A percentile compares a stretch with the other conserved stretches of the same genome.
phyloP scores from a whole-genome alignment of 306 rosid species.

The Begonia masoniana region DNA sequence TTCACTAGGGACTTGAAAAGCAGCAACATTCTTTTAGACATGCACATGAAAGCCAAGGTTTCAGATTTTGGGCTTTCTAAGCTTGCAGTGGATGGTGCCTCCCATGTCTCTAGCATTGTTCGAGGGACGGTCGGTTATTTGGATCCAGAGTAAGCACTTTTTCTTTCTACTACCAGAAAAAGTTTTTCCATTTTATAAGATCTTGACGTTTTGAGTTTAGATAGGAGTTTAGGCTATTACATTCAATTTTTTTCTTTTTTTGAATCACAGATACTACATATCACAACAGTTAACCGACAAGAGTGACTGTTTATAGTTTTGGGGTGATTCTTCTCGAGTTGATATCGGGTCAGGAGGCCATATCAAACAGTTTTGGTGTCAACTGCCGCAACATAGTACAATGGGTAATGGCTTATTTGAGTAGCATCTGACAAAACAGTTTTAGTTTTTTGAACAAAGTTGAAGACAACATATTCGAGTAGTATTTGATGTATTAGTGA shows the following conservation, averaged over 20 bases:
- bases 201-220: neutral
- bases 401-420: conserved; percentile 61
- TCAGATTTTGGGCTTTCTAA: conserved; percentile 97
- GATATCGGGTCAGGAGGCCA: conserved; percentile 97
- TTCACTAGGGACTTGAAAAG: conserved; percentile 90
- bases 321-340: conserved; percentile 98
- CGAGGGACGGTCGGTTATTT: conserved; percentile 95
- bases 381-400: conserved; percentile 93
- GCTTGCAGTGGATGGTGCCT: conserved; percentile 86
- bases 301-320: conserved; percentile 89
- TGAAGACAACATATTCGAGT: too few relatives aligned
- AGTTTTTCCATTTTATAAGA: neutral
- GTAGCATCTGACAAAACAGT: neutral
- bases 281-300: conserved; percentile 97
- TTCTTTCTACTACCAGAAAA: too few relatives aligned
- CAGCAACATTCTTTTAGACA: conserved; percentile 94
- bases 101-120: conserved; percentile 93
- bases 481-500: neutral
- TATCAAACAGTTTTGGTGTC: conserved; percentile 80
- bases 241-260: neutral
- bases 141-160: conserved; percentile 79
- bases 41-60: conserved; percentile 83
- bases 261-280: conserved; percentile 63
- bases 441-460: too few relatives aligned
- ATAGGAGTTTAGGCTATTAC: conserved; percentile 1